Conservation (phyloP, 2,329 filamentous ascomycete genomes). For the Sporothrix pseudoabietina region DNA sequence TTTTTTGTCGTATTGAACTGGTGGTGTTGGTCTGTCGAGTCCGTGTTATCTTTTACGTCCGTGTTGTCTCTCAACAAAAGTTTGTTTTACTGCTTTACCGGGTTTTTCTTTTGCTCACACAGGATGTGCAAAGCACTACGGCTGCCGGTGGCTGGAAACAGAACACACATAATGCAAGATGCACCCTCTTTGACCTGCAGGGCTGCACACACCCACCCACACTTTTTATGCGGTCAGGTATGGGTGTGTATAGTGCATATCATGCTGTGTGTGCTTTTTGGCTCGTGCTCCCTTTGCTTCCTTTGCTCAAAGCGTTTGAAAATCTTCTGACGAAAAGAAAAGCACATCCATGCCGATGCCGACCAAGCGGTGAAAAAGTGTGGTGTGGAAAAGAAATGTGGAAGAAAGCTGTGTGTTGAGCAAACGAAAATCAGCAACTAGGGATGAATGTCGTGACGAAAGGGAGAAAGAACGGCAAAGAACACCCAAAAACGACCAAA, state of each 20-base stretch:
- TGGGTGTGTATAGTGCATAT: background rate
- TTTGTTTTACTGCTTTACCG: background rate
- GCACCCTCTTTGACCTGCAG: background rate
- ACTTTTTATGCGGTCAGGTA: background rate
- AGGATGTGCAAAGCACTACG: constrained; percentile 3
- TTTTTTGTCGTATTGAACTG: too few relatives aligned
- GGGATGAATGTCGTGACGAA: background rate
- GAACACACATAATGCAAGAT: background rate
- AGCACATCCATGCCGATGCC: background rate
- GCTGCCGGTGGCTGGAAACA: background rate
- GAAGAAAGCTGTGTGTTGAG: background rate
- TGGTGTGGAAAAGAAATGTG: background rate
- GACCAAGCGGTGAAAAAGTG: background rate
- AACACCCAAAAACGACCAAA: background rate
- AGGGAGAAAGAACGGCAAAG: background rate
- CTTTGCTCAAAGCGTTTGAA: background rate
- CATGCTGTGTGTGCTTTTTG: too few relatives aligned
- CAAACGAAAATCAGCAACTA: background rate
- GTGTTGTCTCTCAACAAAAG: background rate
- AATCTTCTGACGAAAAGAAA: background rate
- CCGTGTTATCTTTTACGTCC: background rate
- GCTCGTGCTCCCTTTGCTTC: constrained; percentile 8
- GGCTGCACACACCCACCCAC: background rate
- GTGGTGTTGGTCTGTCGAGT: background rate
- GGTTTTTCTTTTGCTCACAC: background rate